phyloP scores from a whole-genome alignment of 208 protist genomes.

The Trypanosoma vivax region DNA sequence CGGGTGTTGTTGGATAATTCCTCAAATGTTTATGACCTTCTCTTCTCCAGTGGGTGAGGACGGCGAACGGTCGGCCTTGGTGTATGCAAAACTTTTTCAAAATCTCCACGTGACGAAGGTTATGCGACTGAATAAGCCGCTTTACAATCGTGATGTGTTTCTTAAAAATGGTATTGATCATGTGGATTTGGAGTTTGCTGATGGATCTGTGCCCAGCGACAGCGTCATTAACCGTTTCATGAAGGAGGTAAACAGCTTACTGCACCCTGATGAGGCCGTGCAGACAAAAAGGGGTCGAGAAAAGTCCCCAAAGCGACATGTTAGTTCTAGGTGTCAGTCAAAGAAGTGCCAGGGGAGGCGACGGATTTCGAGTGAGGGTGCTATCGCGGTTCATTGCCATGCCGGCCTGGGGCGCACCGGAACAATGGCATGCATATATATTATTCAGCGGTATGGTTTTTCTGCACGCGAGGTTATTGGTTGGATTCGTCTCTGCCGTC shows the following conservation, averaged over 20 bases:
- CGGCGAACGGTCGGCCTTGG: constrained; percentile 16
- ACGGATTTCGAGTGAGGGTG: no score
- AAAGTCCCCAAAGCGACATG: neutral
- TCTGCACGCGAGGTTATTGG: constrained; percentile 90
- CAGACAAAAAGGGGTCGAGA: neutral
- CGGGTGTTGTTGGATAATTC: constrained; percentile 95
- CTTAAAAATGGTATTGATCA: constrained; percentile 86
- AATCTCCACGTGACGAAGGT: constrained; percentile 80
- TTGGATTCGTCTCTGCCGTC: constrained; percentile 92
- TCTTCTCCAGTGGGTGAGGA: constrained; percentile 51
- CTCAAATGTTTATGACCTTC: constrained; percentile 91
- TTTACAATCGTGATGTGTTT: constrained; percentile 87
- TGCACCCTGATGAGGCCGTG: neutral
- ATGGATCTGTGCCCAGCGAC: constrained; percentile 87
- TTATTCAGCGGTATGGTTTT: constrained; percentile 92
- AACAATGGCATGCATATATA: constrained; percentile 85
- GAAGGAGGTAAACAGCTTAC: constrained; percentile 59
- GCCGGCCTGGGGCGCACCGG: constrained; percentile 96
- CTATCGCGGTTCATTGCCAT: constrained; percentile 93
- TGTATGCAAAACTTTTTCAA: constrained; percentile 63
- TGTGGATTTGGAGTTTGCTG: constrained; percentile 90
- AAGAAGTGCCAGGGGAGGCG: no score
- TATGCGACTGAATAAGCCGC: constrained; percentile 90
- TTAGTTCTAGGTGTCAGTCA: no score
- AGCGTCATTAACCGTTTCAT: constrained; percentile 87